phyloP scores from a whole-genome alignment of 169 alveolate genomes.

The Plasmodium reichenowi region DNA sequence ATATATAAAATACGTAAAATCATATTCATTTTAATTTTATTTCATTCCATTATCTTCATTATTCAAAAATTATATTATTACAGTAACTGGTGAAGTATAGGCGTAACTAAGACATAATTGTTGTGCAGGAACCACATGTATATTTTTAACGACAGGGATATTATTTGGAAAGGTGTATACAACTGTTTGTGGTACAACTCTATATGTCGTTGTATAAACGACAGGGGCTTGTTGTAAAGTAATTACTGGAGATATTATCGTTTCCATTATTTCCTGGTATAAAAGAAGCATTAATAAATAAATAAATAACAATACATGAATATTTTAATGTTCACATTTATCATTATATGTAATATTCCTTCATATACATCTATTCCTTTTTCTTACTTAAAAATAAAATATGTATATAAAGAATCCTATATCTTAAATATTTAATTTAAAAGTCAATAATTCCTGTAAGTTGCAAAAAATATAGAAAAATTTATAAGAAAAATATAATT shows the following conservation, averaged over 20 bases:
- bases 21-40: neutral
- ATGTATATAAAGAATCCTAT: too few relatives aligned
- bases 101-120: slow-evolving; percentile 64
- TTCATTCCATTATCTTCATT: slow-evolving; percentile 11
- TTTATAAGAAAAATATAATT: too few relatives aligned
- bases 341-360: too few relatives aligned
- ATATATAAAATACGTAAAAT: neutral
- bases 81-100: slow-evolving; percentile 38
- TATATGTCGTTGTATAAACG: slow-evolving; percentile 74
- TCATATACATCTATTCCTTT: too few relatives aligned
- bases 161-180: slow-evolving; percentile 52
- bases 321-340: too few relatives aligned
- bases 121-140: slow-evolving; percentile 60
- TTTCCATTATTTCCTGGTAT: slow-evolving; percentile 44
- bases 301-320: neutral
- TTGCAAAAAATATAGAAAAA: too few relatives aligned
- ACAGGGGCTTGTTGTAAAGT: slow-evolving; percentile 63
- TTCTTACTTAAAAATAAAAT: too few relatives aligned
- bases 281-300: slow-evolving; percentile 6
- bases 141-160: slow-evolving; percentile 50
- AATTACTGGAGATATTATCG: slow-evolving; percentile 59
- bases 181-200: slow-evolving; percentile 73
- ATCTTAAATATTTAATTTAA: too few relatives aligned
- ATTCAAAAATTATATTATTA: slow-evolving; percentile 29
- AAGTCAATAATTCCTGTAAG: too few relatives aligned